phyloP scores from a whole-genome alignment of 805 yeast species.

The Suhomyces prunicola region DNA sequence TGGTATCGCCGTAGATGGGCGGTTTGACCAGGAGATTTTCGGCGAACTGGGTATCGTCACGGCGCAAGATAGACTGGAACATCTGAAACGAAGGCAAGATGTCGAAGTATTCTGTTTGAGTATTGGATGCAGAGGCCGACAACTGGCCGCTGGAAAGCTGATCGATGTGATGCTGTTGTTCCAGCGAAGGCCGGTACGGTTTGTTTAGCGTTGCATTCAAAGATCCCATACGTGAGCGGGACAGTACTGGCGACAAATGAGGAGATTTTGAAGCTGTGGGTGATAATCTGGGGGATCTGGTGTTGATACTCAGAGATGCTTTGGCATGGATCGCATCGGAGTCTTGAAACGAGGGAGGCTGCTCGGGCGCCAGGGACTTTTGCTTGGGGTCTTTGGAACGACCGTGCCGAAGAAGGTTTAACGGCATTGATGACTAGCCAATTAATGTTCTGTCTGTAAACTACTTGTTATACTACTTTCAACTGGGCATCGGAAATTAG shows the following conservation, averaged over 20 bases:
- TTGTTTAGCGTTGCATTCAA: conserved; percentile 11
- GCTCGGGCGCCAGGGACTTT: background rate
- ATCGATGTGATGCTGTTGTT: conserved; percentile 37
- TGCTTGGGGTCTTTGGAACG: background rate
- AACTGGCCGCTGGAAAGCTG: conserved; percentile 11
- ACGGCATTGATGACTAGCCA: background rate
- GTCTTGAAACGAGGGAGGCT: background rate
- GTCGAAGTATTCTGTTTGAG: conserved; percentile 46
- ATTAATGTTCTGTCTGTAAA: background rate
- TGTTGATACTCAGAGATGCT: background rate
- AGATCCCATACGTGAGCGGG: background rate
- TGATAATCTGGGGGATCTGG: background rate
- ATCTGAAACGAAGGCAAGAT: conserved; percentile 68
- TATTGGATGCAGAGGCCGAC: conserved; percentile 22
- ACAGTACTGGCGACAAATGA: background rate
- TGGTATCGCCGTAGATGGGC: conserved; percentile 36
- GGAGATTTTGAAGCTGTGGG: background rate
- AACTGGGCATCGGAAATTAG: background rate
- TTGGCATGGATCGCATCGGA: background rate
- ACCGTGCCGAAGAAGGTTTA: background rate
- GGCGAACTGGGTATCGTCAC: conserved; percentile 39
- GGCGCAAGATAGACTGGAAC: conserved; percentile 50
- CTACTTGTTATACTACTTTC: background rate
- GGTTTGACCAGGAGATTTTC: conserved; percentile 32
- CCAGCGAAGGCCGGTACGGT: conserved; percentile 34